phyloP scores from a whole-genome alignment of 2,329 filamentous ascomycete species.

The Trichoderma aggressivum region DNA sequence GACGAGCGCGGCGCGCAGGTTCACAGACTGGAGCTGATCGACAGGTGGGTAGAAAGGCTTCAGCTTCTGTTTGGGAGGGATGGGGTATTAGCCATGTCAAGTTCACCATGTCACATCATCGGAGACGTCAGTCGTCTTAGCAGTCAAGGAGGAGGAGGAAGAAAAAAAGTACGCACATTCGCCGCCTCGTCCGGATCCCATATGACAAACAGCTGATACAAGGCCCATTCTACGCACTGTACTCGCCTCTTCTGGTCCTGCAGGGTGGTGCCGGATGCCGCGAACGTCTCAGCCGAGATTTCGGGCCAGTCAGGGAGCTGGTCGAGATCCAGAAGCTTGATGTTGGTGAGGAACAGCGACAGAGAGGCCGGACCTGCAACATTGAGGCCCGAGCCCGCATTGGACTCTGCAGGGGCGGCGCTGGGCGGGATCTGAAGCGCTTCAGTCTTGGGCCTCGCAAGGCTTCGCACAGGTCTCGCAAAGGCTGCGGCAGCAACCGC shows the following conservation, averaged over 20 bases:
- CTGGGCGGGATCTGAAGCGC: not conserved
- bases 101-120: not conserved
- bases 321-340: constrained; percentile 80
- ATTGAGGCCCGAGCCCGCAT: not conserved
- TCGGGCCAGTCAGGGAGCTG: constrained; percentile 73
- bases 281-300: constrained; percentile 68
- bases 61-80: constrained; percentile 64
- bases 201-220: constrained; percentile 81
- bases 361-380: constrained; percentile 25
- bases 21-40: constrained; percentile 86
- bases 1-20: constrained; percentile 79
- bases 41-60: constrained; percentile 86
- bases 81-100: constrained; percentile 9
- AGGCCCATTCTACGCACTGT: constrained; percentile 79
- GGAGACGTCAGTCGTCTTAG: not conserved
- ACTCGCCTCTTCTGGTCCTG: constrained; percentile 80
- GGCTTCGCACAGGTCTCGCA: constrained; percentile 1
- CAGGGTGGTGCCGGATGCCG: constrained; percentile 54
- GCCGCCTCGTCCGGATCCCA: constrained; percentile 77
- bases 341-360: constrained; percentile 68
- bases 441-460: not conserved
- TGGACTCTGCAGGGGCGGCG: constrained; percentile 3
- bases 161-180: constrained; percentile 50
- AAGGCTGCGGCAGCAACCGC: constrained; percentile 13
- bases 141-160: not conserved